Conservation (phyloP, 2,329 filamentous ascomycete species). For the Monilinia fructigena region DNA sequence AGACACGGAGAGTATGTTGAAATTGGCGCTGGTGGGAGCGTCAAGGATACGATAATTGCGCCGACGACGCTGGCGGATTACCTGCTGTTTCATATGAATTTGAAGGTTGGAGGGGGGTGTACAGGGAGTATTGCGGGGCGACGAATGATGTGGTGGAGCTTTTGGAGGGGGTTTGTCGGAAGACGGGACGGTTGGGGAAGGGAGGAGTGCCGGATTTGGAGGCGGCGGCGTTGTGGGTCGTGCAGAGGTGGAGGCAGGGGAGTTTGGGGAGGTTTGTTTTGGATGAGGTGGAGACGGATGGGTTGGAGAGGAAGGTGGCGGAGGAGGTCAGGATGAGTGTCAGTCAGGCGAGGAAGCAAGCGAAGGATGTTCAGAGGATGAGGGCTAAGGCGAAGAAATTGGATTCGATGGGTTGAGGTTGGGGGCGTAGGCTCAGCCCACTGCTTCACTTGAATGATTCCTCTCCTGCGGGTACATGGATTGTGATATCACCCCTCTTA, state of each 20-base stretch:
- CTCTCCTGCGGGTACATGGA: not conserved
- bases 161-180: slow-evolving; percentile 66
- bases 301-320: slow-evolving; percentile 52
- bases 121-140: slow-evolving; percentile 57
- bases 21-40: slow-evolving; percentile 84
- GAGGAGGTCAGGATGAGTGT: slow-evolving; percentile 57
- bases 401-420: slow-evolving; percentile 2
- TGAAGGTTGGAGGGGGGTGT: slow-evolving; percentile 32
- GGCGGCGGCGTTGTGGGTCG: slow-evolving; percentile 72
- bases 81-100: slow-evolving; percentile 80
- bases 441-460: not conserved
- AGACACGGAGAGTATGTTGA: slow-evolving; percentile 85
- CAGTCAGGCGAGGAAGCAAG: slow-evolving; percentile 66
- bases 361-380: slow-evolving; percentile 57
- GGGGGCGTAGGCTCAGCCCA: too few species aligned
- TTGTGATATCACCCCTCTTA: not conserved
- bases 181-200: slow-evolving; percentile 72
- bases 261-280: slow-evolving; percentile 73
- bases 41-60: slow-evolving; percentile 84
- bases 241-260: slow-evolving; percentile 80
- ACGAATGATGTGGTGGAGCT: slow-evolving; percentile 83
- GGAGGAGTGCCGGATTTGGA: slow-evolving; percentile 71
- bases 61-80: slow-evolving; percentile 83
- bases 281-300: slow-evolving; percentile 67
- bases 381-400: slow-evolving; percentile 33